Percentiles rank a stretch among this genome's conserved stretches.
Conservation (phyloP, 129 eudicot species). For the Glebionis coronaria region DNA sequence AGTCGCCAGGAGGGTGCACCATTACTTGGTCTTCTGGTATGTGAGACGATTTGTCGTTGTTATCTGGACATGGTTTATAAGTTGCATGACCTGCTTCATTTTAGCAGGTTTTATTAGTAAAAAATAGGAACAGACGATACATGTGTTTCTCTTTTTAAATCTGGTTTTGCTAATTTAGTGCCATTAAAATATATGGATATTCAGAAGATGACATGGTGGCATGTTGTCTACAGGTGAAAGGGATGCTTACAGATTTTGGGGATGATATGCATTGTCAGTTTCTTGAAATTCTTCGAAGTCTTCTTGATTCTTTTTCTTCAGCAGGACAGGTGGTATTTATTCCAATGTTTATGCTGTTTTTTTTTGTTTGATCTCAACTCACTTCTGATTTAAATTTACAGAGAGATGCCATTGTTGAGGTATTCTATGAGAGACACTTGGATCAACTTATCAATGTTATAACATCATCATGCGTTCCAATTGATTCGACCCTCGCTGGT, state of each 20-base stretch:
- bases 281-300: slow-evolving; percentile 84
- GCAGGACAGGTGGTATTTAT: slow-evolving; percentile 59
- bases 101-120: no score
- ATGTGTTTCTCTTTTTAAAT: no score
- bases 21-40: slow-evolving; percentile 89
- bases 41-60: slow-evolving; percentile 2
- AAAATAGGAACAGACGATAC: no score
- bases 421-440: slow-evolving; percentile 87
- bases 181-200: no score
- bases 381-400: slow-evolving; percentile 37
- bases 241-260: slow-evolving; percentile 94
- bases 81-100: no score
- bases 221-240: slow-evolving; percentile 64
- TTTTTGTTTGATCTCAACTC: slow-evolving; percentile 5
- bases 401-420: slow-evolving; percentile 76
- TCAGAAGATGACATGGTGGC: slow-evolving; percentile 13
- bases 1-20: slow-evolving; percentile 64
- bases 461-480: slow-evolving; percentile 56
- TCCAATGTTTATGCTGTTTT: neutral
- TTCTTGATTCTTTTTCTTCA: slow-evolving; percentile 63
- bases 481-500: slow-evolving; percentile 23
- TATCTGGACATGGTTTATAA: no score
- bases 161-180: no score
- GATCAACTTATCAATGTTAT: slow-evolving; percentile 68
- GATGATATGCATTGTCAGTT: slow-evolving; percentile 98